Percentiles rank a stretch among this genome's conserved stretches.
phyloP scores from a whole-genome alignment of 2,329 filamentous ascomycete genomes.

The Penicillium griseofulvum region DNA sequence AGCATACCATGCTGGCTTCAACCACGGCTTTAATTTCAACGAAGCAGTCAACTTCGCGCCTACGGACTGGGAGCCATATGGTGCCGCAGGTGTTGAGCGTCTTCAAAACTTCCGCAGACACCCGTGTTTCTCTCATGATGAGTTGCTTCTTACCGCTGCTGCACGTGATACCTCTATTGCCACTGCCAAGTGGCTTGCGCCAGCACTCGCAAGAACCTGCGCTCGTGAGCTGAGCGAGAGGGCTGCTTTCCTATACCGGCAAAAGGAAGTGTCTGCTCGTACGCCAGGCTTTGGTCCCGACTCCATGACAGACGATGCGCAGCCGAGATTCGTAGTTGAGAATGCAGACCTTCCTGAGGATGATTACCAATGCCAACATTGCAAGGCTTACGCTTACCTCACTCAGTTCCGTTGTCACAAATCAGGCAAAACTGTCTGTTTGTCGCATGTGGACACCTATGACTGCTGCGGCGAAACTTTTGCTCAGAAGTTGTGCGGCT shows the following conservation, averaged over 20 bases:
- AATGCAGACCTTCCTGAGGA: conserved; percentile 81
- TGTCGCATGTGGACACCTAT: conserved; percentile 74
- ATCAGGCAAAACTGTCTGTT: conserved; percentile 76
- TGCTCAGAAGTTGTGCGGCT: conserved; percentile 64
- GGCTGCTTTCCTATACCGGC: conserved; percentile 64
- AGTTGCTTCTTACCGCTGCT: conserved; percentile 86
- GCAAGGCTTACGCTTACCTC: conserved; percentile 88
- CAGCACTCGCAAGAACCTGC: conserved; percentile 76
- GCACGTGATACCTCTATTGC: conserved; percentile 77
- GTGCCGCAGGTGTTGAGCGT: conserved; percentile 79
- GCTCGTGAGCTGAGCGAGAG: conserved; percentile 70
- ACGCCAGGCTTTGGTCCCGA: conserved; percentile 53
- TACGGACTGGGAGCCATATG: conserved; percentile 89
- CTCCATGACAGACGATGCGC: conserved; percentile 49
- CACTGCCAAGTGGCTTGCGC: conserved; percentile 91
- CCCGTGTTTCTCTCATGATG: conserved; percentile 96
- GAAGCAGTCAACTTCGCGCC: conserved; percentile 98
- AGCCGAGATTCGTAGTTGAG: conserved; percentile 62
- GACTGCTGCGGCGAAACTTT: conserved; percentile 74
- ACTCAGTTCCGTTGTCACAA: conserved; percentile 84
- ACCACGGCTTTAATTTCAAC: conserved; percentile 98
- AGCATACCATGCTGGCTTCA: conserved; percentile 96
- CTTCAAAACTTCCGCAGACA: conserved; percentile 85
- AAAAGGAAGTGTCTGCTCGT: conserved; percentile 57
- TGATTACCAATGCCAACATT: conserved; percentile 86